Evolutionary conservation across 148 eudicot species (phyloP).

Genomic region (Bassia scoparia): DNA sequence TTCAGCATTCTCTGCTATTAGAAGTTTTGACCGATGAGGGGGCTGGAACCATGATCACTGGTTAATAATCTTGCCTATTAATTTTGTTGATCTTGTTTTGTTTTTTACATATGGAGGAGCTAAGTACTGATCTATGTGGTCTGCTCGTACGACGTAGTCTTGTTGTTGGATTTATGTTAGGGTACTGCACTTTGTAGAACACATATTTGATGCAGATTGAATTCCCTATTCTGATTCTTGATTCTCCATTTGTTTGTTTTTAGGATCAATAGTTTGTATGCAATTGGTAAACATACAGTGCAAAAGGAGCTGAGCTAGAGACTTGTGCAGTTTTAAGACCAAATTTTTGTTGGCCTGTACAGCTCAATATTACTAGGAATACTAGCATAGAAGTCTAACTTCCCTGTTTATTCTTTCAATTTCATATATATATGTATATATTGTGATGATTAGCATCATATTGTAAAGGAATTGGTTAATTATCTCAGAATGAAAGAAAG

Average conservation of each 20-base stretch:
- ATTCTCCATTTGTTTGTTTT: background rate
- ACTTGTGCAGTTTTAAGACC: too few relatives aligned
- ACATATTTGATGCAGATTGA: background rate
- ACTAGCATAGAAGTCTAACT: too few relatives aligned
- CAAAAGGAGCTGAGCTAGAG: background rate
- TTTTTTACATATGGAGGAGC: background rate
- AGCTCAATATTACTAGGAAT: too few relatives aligned
- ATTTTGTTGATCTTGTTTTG: background rate
- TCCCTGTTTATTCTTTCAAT: too few relatives aligned
- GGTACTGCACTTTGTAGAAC: constrained; percentile 1
- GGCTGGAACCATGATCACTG: constrained; percentile 85
- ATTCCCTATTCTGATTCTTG: background rate
- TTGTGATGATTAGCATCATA: too few relatives aligned
- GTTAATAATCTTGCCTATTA: constrained; percentile 20
- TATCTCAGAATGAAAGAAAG: too few relatives aligned
- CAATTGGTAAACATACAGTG: background rate
- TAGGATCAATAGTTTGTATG: background rate
- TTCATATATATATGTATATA: too few relatives aligned
- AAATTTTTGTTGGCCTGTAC: too few relatives aligned
- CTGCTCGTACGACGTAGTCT: background rate
- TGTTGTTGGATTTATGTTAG: background rate
- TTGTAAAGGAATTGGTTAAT: too few relatives aligned
- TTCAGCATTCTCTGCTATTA: constrained; percentile 64
- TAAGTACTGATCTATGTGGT: background rate
- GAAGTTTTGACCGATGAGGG: constrained; percentile 80